Conservation (phyloP, 768 basidiomycete genomes). For the Termitomyces sp. region DNA sequence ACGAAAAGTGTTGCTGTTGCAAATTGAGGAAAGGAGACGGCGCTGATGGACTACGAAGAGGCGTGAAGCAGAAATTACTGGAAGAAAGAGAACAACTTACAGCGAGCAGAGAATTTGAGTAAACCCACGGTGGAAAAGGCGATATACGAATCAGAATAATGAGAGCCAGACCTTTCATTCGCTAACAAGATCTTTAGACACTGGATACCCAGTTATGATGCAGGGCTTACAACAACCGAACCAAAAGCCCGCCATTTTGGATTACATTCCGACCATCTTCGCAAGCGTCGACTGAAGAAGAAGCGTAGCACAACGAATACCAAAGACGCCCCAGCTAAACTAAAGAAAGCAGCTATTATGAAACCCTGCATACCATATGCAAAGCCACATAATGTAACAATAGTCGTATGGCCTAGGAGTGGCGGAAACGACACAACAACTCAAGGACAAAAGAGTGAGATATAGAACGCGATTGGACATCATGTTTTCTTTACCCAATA, state of each 20-base stretch:
- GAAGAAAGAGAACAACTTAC: conserved; percentile 32
- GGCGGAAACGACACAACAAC: conserved; percentile 53
- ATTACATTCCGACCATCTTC: conserved; percentile 54
- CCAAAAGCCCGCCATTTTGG: conserved; percentile 77
- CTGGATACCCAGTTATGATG: not conserved
- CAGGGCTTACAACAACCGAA: conserved; percentile 56
- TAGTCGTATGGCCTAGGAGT: conserved; percentile 62
- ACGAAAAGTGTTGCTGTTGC: conserved; percentile 63
- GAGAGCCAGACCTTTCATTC: conserved; percentile 71
- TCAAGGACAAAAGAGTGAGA: conserved; percentile 14
- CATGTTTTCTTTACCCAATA: conserved; percentile 39
- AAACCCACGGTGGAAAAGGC: conserved; percentile 84
- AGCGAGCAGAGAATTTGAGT: conserved; percentile 76
- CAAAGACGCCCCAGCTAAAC: conserved; percentile 57
- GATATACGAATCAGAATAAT: conserved; percentile 79
- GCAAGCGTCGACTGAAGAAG: conserved; percentile 50
- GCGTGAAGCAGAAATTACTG: not conserved
- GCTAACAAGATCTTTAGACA: conserved; percentile 28
- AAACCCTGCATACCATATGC: conserved; percentile 80
- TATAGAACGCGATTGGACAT: not conserved
- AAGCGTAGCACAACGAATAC: conserved; percentile 57
- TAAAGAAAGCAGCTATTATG: conserved; percentile 53
- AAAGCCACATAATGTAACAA: conserved; percentile 69
- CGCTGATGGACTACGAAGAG: conserved; percentile 53
- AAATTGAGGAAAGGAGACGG: conserved; percentile 74